Percentiles rank a stretch among this genome's conserved stretches.
These are phyloP conservation scores for Lagerstroemia speciosa DNA, from an alignment of 345 rosid species.

Conservation along the genomic window DNA sequence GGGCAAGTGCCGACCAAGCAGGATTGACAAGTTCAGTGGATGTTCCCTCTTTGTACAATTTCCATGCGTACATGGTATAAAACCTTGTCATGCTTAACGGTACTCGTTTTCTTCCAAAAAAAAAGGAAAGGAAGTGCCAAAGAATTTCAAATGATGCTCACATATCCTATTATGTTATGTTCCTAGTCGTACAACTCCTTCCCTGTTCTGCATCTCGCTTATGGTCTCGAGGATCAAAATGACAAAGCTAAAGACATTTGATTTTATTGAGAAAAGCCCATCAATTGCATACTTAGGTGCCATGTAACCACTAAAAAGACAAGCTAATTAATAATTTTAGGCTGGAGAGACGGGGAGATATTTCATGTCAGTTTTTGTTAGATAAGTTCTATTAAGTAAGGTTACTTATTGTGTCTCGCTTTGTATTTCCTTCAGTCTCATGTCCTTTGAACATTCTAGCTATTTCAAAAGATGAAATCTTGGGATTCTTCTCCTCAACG, in stretches of 20 bases:
- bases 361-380: too few species aligned
- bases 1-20: constrained; percentile 16
- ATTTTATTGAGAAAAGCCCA: constrained; percentile 33
- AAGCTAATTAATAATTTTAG: too few species aligned
- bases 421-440: too few species aligned
- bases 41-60: too few species aligned
- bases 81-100: not conserved
- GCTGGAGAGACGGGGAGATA: not conserved
- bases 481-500: too few species aligned
- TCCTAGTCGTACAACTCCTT: constrained; percentile 30
- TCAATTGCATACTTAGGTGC: constrained; percentile 44
- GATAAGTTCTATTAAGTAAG: too few species aligned
- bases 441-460: too few species aligned
- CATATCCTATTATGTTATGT: constrained; percentile 35
- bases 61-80: not conserved
- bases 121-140: not conserved
- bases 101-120: not conserved
- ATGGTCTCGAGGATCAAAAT: constrained; percentile 34
- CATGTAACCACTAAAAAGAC: constrained; percentile 30
- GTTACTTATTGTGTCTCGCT: too few species aligned
- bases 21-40: constrained; percentile 22
- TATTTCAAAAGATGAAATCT: too few species aligned
- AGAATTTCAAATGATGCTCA: constrained; percentile 4
- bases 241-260: constrained; percentile 38
- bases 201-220: constrained; percentile 27